Evolutionary conservation across 306 rosid species (phyloP).

Genomic region (Quercus gilva): DNA sequence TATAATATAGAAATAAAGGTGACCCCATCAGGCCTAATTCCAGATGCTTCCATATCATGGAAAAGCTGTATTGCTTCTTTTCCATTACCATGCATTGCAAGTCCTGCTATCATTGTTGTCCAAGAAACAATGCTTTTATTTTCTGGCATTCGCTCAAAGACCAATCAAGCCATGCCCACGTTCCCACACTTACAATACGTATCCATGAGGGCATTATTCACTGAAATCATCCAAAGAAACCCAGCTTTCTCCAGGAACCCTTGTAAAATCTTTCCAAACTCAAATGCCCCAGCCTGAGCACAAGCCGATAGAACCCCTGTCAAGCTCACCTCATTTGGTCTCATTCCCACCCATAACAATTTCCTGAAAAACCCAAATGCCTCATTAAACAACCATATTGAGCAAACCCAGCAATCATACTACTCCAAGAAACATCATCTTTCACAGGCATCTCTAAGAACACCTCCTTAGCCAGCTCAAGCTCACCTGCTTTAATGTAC

Average conservation of each 20-base stretch:
- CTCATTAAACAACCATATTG: slow-evolving; percentile 54
- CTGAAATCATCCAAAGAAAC: slow-evolving; percentile 53
- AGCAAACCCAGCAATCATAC: slow-evolving; percentile 79
- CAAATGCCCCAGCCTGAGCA: slow-evolving; percentile 82
- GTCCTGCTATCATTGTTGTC: slow-evolving; percentile 75
- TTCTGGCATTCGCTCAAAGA: slow-evolving; percentile 53
- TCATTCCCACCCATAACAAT: slow-evolving; percentile 40
- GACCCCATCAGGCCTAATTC: slow-evolving; percentile 63
- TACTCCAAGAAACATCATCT: slow-evolving; percentile 88
- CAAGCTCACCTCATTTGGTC: slow-evolving; percentile 74
- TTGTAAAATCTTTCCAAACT: slow-evolving; percentile 69
- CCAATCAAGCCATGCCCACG: slow-evolving; percentile 57
- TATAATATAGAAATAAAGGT: slow-evolving; percentile 72
- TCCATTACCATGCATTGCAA: slow-evolving; percentile 85
- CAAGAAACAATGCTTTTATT: slow-evolving; percentile 62
- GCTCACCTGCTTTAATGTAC: slow-evolving; percentile 59
- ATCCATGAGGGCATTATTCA: slow-evolving; percentile 75
- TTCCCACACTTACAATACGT: slow-evolving; percentile 71
- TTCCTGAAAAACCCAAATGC: slow-evolving; percentile 76
- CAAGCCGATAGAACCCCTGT: slow-evolving; percentile 79
- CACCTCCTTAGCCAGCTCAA: slow-evolving; percentile 54
- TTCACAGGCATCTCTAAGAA: slow-evolving; percentile 58
- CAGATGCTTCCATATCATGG: slow-evolving; percentile 58
- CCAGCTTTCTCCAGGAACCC: slow-evolving; percentile 68
- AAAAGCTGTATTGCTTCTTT: slow-evolving; percentile 64